Conservation (phyloP, 2,329 filamentous ascomycete species). For the Hypoxylon sp. region DNA sequence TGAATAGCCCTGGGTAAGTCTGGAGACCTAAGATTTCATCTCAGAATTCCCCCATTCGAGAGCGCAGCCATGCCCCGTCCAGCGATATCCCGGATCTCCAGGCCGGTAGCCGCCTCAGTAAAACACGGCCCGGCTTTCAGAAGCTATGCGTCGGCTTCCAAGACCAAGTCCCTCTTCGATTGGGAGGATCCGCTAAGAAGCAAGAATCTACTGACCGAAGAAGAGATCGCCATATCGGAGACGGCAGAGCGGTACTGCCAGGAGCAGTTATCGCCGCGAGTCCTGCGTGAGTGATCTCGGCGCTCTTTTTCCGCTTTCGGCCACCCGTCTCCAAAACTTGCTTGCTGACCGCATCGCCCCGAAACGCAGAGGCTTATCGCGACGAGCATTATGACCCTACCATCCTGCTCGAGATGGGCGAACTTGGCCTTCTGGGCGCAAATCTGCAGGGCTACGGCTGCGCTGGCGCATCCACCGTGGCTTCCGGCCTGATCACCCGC, state of each 20-base stretch:
- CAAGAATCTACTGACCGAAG: conserved; percentile 81
- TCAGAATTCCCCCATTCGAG: conserved; percentile 24
- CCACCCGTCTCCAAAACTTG: not conserved
- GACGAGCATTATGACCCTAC: conserved; percentile 86
- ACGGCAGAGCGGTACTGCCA: conserved; percentile 95
- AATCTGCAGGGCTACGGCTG: conserved; percentile 89
- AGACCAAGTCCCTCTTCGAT: conserved; percentile 67
- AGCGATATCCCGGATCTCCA: conserved; percentile 33
- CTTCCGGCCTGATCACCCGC: conserved; percentile 87
- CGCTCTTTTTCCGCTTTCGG: not conserved
- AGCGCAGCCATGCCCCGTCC: conserved; percentile 40
- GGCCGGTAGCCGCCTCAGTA: conserved; percentile 28
- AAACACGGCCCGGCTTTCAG: conserved; percentile 31
- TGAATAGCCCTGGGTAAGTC: conserved; percentile 22
- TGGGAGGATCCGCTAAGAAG: conserved; percentile 89
- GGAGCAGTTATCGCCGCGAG: conserved; percentile 82
- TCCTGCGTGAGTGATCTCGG: conserved; percentile 76
- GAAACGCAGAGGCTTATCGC: conserved; percentile 59
- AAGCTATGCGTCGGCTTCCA: conserved; percentile 43
- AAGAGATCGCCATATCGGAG: conserved; percentile 88
- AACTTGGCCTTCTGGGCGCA: conserved; percentile 85
- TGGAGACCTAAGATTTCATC: conserved; percentile 9
- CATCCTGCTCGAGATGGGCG: conserved; percentile 91
- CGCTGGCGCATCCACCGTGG: conserved; percentile 86
- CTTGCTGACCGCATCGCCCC: conserved; percentile 21